Evolutionary conservation across 1,284 basidiomycete species (phyloP).

Genomic region (Puccinia hordei): DNA sequence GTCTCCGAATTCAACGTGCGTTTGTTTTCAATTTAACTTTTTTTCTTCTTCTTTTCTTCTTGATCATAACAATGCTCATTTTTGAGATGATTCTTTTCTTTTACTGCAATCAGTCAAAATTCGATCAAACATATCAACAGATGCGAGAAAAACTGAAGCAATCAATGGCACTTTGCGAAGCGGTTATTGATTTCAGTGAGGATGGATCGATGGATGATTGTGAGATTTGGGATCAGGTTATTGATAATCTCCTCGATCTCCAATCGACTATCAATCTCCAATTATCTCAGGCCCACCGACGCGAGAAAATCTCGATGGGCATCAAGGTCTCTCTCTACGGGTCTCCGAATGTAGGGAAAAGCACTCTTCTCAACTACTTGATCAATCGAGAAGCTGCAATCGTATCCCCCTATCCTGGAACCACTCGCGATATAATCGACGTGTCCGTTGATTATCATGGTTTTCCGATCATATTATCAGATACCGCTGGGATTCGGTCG

Average conservation of each 20-base stretch:
- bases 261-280: constrained; percentile 62
- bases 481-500: constrained; percentile 79
- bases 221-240: constrained; percentile 66
- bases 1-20: constrained; percentile 68
- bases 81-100: neutral
- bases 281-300: constrained; percentile 70
- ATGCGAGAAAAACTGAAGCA: constrained; percentile 70
- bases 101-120: constrained; percentile 58
- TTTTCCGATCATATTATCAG: constrained; percentile 74
- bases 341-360: constrained; percentile 86
- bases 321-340: constrained; percentile 81
- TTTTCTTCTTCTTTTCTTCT: too few relatives aligned
- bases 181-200: constrained; percentile 86
- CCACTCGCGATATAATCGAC: constrained; percentile 81
- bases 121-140: constrained; percentile 67
- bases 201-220: constrained; percentile 77
- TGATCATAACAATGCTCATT: neutral
- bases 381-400: constrained; percentile 84
- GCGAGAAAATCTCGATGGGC: constrained; percentile 79
- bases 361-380: constrained; percentile 76
- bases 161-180: constrained; percentile 76
- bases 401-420: constrained; percentile 79
- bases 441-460: constrained; percentile 80
- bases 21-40: neutral
- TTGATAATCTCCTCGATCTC: constrained; percentile 3